A percentile compares a stretch with the other conserved stretches of the same genome.
Conservation (phyloP, 352 stramenopile species). For the Peronospora farinosa region DNA sequence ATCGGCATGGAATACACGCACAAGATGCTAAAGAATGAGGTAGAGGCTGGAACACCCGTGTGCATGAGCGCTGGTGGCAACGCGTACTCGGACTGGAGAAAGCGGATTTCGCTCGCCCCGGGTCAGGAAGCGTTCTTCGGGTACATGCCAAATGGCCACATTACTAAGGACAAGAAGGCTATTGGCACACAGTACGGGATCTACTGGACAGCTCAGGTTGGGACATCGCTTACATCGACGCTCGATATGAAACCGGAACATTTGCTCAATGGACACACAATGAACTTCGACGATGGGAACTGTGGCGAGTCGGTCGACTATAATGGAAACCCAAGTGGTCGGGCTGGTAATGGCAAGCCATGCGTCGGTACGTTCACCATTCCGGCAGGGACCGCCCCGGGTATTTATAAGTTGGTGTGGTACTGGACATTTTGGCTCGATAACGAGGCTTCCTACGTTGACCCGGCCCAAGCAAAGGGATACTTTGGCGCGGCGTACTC, state of each 20-base stretch:
- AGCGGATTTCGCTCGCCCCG: conserved; percentile 34
- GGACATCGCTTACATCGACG: conserved; percentile 37
- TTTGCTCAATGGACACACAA: conserved; percentile 39
- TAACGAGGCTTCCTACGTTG: conserved; percentile 40
- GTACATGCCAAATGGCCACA: conserved; percentile 56
- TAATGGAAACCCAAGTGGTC: conserved; percentile 35
- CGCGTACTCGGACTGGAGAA: conserved; percentile 55
- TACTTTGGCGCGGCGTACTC: conserved; percentile 68
- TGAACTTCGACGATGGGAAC: conserved; percentile 54
- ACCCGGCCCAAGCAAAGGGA: conserved; percentile 40
- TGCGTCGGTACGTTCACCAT: conserved; percentile 53
- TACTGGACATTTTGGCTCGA: conserved; percentile 68
- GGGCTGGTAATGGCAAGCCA: conserved; percentile 51
- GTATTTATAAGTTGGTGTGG: conserved; percentile 61
- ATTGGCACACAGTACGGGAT: conserved; percentile 50
- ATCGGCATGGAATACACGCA: conserved; percentile 58
- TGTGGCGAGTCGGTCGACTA: conserved; percentile 49
- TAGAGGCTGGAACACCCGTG: conserved; percentile 39
- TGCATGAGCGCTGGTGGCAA: conserved; percentile 42
- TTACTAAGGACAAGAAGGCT: conserved; percentile 65
- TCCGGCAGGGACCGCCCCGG: conserved; percentile 34
- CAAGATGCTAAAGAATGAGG: conserved; percentile 66
- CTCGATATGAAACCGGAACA: conserved; percentile 41
- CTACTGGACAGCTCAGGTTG: conserved; percentile 52
- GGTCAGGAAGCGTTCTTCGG: conserved; percentile 43